phyloP scores from a whole-genome alignment of 345 rosid genomes.

The Isatis tinctoria region DNA sequence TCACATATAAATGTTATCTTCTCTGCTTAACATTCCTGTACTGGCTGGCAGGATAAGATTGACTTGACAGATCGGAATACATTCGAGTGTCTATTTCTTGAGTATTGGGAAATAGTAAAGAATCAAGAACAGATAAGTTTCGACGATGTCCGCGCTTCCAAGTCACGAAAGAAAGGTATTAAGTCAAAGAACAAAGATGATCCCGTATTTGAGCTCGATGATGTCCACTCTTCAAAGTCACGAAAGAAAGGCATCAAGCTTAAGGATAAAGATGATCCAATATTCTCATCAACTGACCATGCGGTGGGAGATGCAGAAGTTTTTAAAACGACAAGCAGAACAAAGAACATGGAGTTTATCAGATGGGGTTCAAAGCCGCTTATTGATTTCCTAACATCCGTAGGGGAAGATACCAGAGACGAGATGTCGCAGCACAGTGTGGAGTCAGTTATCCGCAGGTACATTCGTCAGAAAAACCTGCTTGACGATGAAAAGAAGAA shows the following conservation, averaged over 20 bases:
- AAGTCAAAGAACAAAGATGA: constrained; percentile 7
- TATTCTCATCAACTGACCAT: constrained; percentile 12
- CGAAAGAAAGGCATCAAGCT: constrained; percentile 14
- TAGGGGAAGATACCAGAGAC: constrained; percentile 41
- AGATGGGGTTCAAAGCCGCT: constrained; percentile 57
- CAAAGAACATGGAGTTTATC: constrained; percentile 29
- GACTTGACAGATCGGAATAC: constrained; percentile 37
- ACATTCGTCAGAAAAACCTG: constrained; percentile 33
- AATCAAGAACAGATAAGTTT: constrained; percentile 35
- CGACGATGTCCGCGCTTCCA: constrained; percentile 37
- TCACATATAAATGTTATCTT: background rate
- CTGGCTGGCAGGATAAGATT: constrained; percentile 24
- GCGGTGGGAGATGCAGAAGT: constrained; percentile 14
- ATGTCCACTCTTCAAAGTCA: constrained; percentile 31
- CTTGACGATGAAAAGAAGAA: constrained; percentile 32
- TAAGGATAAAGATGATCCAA: constrained; percentile 7
- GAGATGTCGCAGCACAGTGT: constrained; percentile 36
- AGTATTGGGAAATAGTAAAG: constrained; percentile 45
- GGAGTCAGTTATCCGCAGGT: constrained; percentile 33
- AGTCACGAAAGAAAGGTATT: background rate
- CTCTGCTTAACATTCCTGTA: constrained; percentile 4
- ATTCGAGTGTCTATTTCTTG: constrained; percentile 41
- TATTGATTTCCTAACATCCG: constrained; percentile 42
- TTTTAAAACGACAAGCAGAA: background rate
- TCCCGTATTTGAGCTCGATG: constrained; percentile 22